phyloP scores from a whole-genome alignment of 352 stramenopile species.

The Pythium monospermum region DNA sequence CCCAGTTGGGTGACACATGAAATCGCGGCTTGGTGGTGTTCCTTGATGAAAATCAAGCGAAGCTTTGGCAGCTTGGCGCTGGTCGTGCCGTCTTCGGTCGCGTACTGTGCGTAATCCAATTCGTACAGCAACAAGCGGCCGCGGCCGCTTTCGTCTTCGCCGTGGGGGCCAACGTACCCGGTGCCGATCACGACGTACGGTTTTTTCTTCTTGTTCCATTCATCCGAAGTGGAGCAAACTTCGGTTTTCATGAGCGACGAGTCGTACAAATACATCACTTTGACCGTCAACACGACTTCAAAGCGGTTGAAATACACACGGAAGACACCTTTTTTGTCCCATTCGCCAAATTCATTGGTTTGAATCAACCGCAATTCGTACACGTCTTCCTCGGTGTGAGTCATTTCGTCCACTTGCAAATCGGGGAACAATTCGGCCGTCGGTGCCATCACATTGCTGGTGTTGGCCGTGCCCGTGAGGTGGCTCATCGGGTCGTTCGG shows the following conservation, averaged over 20 bases:
- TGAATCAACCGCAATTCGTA: constrained; percentile 81
- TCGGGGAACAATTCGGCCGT: constrained; percentile 79
- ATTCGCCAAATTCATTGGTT: constrained; percentile 78
- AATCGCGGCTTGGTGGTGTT: constrained; percentile 80
- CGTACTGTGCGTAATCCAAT: constrained; percentile 86
- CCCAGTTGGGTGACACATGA: constrained; percentile 72
- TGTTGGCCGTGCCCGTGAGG: constrained; percentile 36
- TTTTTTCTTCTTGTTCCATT: constrained; percentile 78
- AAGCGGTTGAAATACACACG: constrained; percentile 81
- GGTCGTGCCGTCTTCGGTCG: constrained; percentile 62
- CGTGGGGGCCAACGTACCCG: constrained; percentile 75
- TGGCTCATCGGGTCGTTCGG: constrained; percentile 23
- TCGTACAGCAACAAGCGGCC: constrained; percentile 83
- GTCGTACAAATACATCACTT: constrained; percentile 85
- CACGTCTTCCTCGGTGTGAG: constrained; percentile 70
- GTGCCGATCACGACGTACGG: constrained; percentile 81
- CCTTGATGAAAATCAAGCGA: constrained; percentile 79
- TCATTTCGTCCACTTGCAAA: constrained; percentile 54
- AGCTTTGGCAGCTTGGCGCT: constrained; percentile 79
- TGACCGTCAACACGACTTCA: constrained; percentile 79
- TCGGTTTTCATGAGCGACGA: constrained; percentile 75
- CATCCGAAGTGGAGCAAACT: constrained; percentile 49
- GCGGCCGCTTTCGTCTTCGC: constrained; percentile 83
- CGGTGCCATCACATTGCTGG: constrained; percentile 71
- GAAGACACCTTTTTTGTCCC: constrained; percentile 67